Evolutionary conservation across 352 stramenopile genomes (phyloP).

Genomic region (Phytophthora pseudosyringae): DNA sequence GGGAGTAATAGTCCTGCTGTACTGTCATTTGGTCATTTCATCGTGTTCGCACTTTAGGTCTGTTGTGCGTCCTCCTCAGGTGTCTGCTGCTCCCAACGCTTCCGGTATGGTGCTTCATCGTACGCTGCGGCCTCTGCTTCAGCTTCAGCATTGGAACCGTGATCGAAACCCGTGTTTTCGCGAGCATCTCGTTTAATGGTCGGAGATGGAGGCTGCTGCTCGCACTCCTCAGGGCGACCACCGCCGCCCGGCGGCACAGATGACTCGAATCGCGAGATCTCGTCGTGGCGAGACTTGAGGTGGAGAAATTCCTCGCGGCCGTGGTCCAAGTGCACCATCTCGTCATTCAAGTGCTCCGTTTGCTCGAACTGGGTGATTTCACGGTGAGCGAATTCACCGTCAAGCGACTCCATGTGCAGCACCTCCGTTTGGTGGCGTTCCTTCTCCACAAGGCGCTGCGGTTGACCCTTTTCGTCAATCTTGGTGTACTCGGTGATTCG

Average conservation of each 20-base stretch:
- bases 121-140: constrained; percentile 7
- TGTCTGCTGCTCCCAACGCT: constrained; percentile 21
- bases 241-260: constrained; percentile 51
- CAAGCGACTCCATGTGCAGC: constrained; percentile 84
- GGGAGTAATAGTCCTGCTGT: constrained; percentile 21
- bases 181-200: constrained; percentile 72
- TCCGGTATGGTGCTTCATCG: constrained; percentile 15
- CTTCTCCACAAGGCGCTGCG: constrained; percentile 82
- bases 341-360: constrained; percentile 83
- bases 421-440: constrained; percentile 87
- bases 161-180: constrained; percentile 9
- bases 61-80: constrained; percentile 13
- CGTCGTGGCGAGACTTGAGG: constrained; percentile 82
- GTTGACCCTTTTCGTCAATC: constrained; percentile 80
- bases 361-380: constrained; percentile 89
- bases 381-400: constrained; percentile 81
- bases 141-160: constrained; percentile 1
- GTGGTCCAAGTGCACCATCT: constrained; percentile 82
- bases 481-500: constrained; percentile 90
- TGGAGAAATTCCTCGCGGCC: constrained; percentile 86
- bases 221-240: constrained; percentile 64
- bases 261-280: constrained; percentile 86
- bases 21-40: constrained; percentile 1
- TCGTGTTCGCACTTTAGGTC: constrained; percentile 8
- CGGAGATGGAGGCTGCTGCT: constrained; percentile 76